Base-by-base conservation (phyloP, 164 flowering plant species). In the Tetracentron sinense region DNA sequence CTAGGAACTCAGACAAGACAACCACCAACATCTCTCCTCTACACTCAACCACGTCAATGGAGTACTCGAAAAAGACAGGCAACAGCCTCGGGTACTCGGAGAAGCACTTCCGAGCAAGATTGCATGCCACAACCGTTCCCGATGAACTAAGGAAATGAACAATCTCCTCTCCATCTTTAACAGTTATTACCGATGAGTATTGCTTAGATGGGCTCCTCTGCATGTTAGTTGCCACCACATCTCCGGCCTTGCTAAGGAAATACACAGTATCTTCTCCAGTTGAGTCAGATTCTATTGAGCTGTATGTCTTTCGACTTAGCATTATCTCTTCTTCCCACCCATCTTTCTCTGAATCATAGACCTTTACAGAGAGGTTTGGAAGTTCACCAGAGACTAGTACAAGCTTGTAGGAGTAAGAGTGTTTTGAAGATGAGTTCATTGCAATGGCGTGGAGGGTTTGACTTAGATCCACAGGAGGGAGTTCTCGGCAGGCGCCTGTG, bases 191-290 rank as follows among this genome's bases (percentile, higher is more conserved):
- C 0, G 89, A 82, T 21, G 92, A 85, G 65, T 74, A 85, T 56
- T 83, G 86, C 82, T 87, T 87, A 4, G 83, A 80, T 10, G 89
- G 85, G 78, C 84, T 87, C 31, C 86, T 77, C 63, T 82, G 86
- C 81, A 82, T 74, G 63, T 82, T 73, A 1, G 84, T 78, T 4
- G 86, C 73, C 21, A 87, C 82, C 16, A 87, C 86, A 63, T 85
- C 80, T 49, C 92, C 92, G 0, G 83, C 71, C 52, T 79, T 85
- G 58, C 83, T 85, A 14, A 87, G 79, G 67, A 83, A 87, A 67
- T 85, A 85, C 21, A 80, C 66, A 3, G 78, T 73, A 27, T 67
- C 72, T 19, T 82, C 84, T 2, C 71, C 83, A 20, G 62, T 46
- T 6, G 28, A 44, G n/a, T 75, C 75, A 16, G 65, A 49, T n/a